Evolutionary conservation across 2,329 filamentous ascomycete genomes (phyloP).

Genomic region (Scedosporium minutisporum): DNA sequence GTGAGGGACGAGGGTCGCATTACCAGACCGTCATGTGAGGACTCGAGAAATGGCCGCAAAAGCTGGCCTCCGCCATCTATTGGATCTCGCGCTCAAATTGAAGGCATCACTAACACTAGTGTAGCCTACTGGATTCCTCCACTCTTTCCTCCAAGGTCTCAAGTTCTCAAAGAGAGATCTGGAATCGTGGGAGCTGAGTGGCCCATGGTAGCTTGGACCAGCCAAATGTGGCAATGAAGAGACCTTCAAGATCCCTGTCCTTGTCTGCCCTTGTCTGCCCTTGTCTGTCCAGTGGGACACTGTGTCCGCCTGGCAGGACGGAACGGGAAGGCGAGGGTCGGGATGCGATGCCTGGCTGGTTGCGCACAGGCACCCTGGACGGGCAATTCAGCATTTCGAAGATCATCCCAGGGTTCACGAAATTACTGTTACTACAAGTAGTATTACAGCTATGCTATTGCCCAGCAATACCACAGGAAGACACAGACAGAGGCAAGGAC

Average conservation of each 20-base stretch:
- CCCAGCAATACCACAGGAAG: background rate
- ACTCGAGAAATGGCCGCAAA: background rate
- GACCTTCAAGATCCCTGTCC: background rate
- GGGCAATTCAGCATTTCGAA: background rate
- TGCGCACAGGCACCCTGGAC: conserved; percentile 5
- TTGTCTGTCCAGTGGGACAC: background rate
- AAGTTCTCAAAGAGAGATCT: background rate
- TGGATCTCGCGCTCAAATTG: background rate
- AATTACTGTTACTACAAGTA: background rate
- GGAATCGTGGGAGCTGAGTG: background rate
- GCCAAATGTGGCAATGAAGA: background rate
- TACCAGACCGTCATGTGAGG: conserved; percentile 4
- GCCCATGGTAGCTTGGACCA: background rate
- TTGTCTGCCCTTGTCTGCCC: background rate
- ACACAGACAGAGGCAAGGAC: background rate
- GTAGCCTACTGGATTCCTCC: background rate
- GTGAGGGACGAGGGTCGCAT: conserved; percentile 3
- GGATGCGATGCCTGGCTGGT: background rate
- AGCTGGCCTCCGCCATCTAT: background rate
- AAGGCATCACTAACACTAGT: background rate
- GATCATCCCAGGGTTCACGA: conserved; percentile 1
- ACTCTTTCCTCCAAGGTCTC: background rate
- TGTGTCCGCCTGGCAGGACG: background rate
- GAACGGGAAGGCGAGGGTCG: background rate
- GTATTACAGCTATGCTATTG: background rate